Evolutionary conservation across 345 rosid genomes (phyloP).

Genomic region (Erucastrum elatum): DNA sequence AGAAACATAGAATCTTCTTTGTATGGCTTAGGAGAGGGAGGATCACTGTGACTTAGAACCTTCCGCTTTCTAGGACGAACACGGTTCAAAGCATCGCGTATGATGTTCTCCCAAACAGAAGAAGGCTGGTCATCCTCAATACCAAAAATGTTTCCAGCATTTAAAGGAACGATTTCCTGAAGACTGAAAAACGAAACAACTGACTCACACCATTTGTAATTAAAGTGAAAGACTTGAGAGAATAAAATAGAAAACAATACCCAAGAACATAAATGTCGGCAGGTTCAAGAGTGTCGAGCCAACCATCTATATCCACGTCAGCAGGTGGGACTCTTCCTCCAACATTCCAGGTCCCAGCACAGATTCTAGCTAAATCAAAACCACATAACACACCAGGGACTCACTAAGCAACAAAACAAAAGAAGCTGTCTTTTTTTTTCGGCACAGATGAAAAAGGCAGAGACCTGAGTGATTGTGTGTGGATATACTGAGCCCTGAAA

Average conservation of each 20-base stretch:
- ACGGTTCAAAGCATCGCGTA: slow-evolving; percentile 69
- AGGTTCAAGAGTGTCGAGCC: slow-evolving; percentile 66
- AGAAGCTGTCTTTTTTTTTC: not conserved
- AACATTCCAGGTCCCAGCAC: slow-evolving; percentile 83
- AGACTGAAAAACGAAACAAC: slow-evolving; percentile 50
- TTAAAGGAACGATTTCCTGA: slow-evolving; percentile 92
- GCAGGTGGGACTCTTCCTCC: slow-evolving; percentile 68
- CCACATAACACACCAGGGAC: slow-evolving; percentile 11
- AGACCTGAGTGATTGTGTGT: slow-evolving; percentile 74
- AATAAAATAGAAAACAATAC: slow-evolving; percentile 25
- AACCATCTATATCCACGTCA: slow-evolving; percentile 76
- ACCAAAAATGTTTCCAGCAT: slow-evolving; percentile 86
- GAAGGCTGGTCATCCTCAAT: slow-evolving; percentile 80
- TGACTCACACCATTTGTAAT: not conserved
- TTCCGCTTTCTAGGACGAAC: slow-evolving; percentile 50
- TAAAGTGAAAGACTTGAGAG: not conserved
- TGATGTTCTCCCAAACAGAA: slow-evolving; percentile 74
- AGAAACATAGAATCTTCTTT: slow-evolving; percentile 49
- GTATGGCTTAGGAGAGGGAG: slow-evolving; percentile 71
- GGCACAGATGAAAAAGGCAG: not conserved
- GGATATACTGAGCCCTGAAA: slow-evolving; percentile 76
- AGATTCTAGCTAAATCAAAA: slow-evolving; percentile 47
- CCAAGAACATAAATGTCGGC: slow-evolving; percentile 85
- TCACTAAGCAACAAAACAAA: slow-evolving; percentile 30
- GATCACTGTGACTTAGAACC: slow-evolving; percentile 75